Base-by-base conservation (phyloP, 1,139 yeast genomes). In the Yamadazyma pseudoaaseri region DNA sequence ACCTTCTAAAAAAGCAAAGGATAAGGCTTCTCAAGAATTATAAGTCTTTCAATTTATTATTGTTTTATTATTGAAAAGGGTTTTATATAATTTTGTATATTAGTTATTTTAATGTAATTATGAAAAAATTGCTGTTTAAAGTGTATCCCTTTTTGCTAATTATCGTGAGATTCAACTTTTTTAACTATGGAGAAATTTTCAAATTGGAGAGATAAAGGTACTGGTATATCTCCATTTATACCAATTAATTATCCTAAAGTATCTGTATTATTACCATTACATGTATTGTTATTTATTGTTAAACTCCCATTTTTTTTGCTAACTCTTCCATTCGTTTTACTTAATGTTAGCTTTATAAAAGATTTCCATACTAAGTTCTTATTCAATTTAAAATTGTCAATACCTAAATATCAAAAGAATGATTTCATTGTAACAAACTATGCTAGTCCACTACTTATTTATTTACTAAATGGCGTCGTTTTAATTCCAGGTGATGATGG, bases 1-100 rank as follows among this genome's bases (percentile, higher is more conserved):
- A 70, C 97, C 97, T 73, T 9, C 13, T 13, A 81, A 89, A 81
- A 90, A 90, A 79, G 77, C 87, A 57, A 75, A 86, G 47, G 81
- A 81, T 72, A 81, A 81, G 70, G 89, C 86, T 70, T 84, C 92
- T 61, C 94, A 84, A 74, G 92, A 84, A 73, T 81, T 84, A 74
- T 84, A 79, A 39, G 32, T 11, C 25, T 22, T 28, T 27, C 27
- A 28, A 22, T 27, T 16, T 20, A 23, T 22, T 29, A 21, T 29
- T 29, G 21, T 18, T 18, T 18, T 29, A 23, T 29, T 23, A 22
- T 17, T 29, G 32, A 29, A 29, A 22, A 23, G 27, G 32, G 32
- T 29, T 29, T 29, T 29, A 29, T 29, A 29, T 29, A 29, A 29
- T 29, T 29, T 29, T 29, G 32, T 29, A 29, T 29, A 29, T 23